Percentiles rank a stretch among this genome's conserved stretches.
Conservation (phyloP, 306 rosid species). For the Amphicarpaea edgeworthii region DNA sequence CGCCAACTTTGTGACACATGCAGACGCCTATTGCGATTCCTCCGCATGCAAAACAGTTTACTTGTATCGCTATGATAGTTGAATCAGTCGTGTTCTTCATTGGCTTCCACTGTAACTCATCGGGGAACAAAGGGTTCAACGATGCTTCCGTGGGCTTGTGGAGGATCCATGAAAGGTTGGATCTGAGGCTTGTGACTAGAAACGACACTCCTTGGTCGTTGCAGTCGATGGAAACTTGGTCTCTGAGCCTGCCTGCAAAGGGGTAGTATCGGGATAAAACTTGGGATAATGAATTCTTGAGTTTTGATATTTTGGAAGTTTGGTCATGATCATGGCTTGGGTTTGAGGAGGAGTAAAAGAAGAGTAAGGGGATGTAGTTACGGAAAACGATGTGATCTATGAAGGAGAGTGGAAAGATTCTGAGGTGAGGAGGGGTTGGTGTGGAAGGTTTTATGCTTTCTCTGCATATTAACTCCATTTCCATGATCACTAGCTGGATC, state of each 20-base stretch:
- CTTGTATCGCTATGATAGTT: slow-evolving; percentile 51
- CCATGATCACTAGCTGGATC: background rate
- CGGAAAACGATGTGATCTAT: slow-evolving; percentile 44
- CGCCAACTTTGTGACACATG: slow-evolving; percentile 60
- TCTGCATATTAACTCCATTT: slow-evolving; percentile 49
- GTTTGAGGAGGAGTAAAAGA: slow-evolving; percentile 47
- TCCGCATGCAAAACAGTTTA: slow-evolving; percentile 55
- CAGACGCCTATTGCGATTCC: slow-evolving; percentile 57
- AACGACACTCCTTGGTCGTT: slow-evolving; percentile 65
- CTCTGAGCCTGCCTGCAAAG: slow-evolving; percentile 54
- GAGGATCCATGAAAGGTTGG: slow-evolving; percentile 45
- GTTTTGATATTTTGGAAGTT: background rate
- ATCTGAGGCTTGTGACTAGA: slow-evolving; percentile 36
- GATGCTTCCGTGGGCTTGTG: slow-evolving; percentile 25
- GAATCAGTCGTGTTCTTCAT: background rate
- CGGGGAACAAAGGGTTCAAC: slow-evolving; percentile 44
- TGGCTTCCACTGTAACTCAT: slow-evolving; percentile 45
- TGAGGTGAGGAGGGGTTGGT: slow-evolving; percentile 55
- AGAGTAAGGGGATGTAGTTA: slow-evolving; percentile 49
- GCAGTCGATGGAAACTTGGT: slow-evolving; percentile 49
- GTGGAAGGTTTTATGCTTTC: slow-evolving; percentile 65
- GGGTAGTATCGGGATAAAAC: slow-evolving; percentile 61
- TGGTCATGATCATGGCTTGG: background rate
- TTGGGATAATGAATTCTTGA: slow-evolving; percentile 57
- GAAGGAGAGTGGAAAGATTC: slow-evolving; percentile 46